Percentiles rank a stretch among this genome's conserved stretches.
phyloP scores from a whole-genome alignment of 73 alveolate genomes.

The Paramecium pentaurelia region DNA sequence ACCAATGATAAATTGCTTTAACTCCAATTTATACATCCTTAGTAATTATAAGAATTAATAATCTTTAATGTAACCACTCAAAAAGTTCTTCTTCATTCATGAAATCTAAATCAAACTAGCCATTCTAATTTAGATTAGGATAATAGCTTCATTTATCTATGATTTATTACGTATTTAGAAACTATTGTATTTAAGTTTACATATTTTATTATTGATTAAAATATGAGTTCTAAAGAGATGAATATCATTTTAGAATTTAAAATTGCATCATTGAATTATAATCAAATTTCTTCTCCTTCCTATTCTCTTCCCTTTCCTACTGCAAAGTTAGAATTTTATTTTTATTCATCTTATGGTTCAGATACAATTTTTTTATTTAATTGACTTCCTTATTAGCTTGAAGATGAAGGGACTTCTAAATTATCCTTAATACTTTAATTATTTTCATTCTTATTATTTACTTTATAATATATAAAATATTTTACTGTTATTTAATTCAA shows the following conservation, averaged over 20 bases:
- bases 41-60: background rate
- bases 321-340: background rate
- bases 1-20: background rate
- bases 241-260: background rate
- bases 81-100: constrained; percentile 27
- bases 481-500: background rate
- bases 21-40: background rate
- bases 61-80: constrained; percentile 18
- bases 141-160: background rate
- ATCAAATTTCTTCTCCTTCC: background rate
- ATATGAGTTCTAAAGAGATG: background rate
- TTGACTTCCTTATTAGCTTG: background rate
- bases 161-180: background rate
- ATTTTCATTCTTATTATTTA: background rate
- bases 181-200: background rate
- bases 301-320: background rate
- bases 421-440: background rate
- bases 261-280: background rate
- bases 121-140: background rate
- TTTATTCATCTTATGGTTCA: background rate
- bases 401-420: background rate
- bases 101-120: background rate
- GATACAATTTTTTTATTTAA: background rate
- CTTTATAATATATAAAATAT: background rate
- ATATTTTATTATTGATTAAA: background rate